Base-by-base conservation (phyloP, 1,284 basidiomycete genomes). In the Rhizoctonia solani region DNA sequence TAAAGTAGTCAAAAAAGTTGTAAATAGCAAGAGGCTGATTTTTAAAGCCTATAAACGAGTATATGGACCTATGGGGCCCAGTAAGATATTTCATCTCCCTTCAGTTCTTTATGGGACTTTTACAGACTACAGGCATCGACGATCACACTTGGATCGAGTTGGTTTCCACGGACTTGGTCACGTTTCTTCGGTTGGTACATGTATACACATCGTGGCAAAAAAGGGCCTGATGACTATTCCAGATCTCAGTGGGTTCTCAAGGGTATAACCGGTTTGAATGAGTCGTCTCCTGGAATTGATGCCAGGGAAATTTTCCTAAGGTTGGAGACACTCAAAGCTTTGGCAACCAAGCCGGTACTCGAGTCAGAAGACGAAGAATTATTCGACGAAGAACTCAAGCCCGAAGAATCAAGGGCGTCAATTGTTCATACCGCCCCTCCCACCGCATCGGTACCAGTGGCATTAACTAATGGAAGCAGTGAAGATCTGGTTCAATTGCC, bases 1-100 rank as follows among this genome's bases (percentile, higher is more conserved):
- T n/a, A 65, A 65, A 14, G 8, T 9, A 6, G 16, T 16, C 37
- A 5, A 30, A 23, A 21, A 11, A 13, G n/a, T n/a, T n/a, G n/a
- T n/a, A n/a, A n/a, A n/a, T n/a, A 52, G 27, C 23, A 49, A 37
- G 2, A 19, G 61, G 16, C 39, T 65, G 3, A 65, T 65, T n/a
- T 65, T 65, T 50, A 65, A 65, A 21, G 61, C 61, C n/a, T 65
- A 27, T 29, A 65, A 65, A 9, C 47, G 61, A 1, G 61, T 65
- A 5, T 65, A 53, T 54, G 61, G 61, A 14, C 47, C 49, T 37
- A 32, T 65, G 30, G 61, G 61, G 1, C 61, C 61, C 1, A 65
- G 61, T 65, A 32, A 5, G 50, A 23, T 19, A 9, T 19, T 23
- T 13, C 8, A 39, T 39, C 54, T 3, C 6, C 32, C 11, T 16